Conservation (phyloP, 106 monocot species). For the Dactylorhiza incarnata region DNA sequence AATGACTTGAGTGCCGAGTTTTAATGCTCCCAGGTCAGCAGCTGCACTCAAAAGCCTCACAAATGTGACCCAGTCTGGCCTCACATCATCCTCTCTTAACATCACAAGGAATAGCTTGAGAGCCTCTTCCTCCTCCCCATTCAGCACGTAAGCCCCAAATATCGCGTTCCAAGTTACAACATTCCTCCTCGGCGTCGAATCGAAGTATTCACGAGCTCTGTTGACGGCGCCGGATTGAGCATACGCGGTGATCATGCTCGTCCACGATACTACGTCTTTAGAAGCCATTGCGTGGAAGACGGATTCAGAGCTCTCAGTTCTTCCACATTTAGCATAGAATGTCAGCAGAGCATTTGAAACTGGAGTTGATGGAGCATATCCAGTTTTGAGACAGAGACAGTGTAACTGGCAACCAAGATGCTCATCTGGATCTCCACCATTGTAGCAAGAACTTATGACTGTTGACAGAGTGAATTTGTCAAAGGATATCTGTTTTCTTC, state of each 20-base stretch:
- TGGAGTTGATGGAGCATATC: slow-evolving; percentile 32
- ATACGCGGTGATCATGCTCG: slow-evolving; percentile 83
- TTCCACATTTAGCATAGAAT: slow-evolving; percentile 72
- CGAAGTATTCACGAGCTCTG: slow-evolving; percentile 51
- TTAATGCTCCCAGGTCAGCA: slow-evolving; percentile 53
- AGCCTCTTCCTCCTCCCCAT: slow-evolving; percentile 58
- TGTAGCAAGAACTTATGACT: slow-evolving; percentile 55
- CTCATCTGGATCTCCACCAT: slow-evolving; percentile 20
- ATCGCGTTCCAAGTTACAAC: slow-evolving; percentile 85
- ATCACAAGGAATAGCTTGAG: slow-evolving; percentile 55
- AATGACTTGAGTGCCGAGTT: slow-evolving; percentile 58
- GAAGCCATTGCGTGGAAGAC: slow-evolving; percentile 56
- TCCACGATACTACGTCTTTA: slow-evolving; percentile 82
- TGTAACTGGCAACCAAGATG: slow-evolving; percentile 59
- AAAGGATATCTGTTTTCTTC: slow-evolving; percentile 17
- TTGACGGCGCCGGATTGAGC: slow-evolving; percentile 51
- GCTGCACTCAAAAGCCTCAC: slow-evolving; percentile 53
- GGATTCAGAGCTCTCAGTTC: slow-evolving; percentile 35
- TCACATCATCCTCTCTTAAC: slow-evolving; percentile 48
- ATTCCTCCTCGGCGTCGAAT: slow-evolving; percentile 57
- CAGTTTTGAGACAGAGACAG: slow-evolving; percentile 39
- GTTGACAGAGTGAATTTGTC: slow-evolving; percentile 69
- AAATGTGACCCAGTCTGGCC: slow-evolving; percentile 84
- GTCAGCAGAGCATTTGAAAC: slow-evolving; percentile 78
- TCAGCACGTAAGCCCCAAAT: slow-evolving; percentile 53